phyloP scores from a whole-genome alignment of 306 rosid species.

The Urtica urens region DNA sequence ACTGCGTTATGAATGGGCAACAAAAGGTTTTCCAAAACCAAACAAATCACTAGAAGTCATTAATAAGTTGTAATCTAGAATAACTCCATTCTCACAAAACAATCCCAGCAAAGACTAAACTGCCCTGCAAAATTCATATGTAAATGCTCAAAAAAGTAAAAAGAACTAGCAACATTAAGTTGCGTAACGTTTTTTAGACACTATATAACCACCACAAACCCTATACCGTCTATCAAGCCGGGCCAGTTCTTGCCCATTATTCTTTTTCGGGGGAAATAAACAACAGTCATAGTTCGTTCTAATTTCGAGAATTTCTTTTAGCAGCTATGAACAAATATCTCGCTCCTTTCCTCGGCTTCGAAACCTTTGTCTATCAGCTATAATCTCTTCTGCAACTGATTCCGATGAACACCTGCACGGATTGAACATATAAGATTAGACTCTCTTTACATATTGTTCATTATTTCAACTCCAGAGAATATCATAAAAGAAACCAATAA shows the following conservation, averaged over 20 bases:
- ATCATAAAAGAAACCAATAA: too few species aligned
- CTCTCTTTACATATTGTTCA: too few species aligned
- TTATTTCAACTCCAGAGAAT: too few species aligned
- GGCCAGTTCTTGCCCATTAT: conserved; percentile 33
- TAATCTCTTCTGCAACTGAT: conserved; percentile 12
- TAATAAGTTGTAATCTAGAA: conserved; percentile 8
- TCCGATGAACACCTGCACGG: conserved; percentile 32
- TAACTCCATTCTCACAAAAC: conserved; percentile 15
- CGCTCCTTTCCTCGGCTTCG: conserved; percentile 25
- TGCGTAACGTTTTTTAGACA: conserved; percentile 23
- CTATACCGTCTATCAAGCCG: conserved; percentile 16
- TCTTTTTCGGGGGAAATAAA: conserved; percentile 16
- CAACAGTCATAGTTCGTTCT: conserved; percentile 13
- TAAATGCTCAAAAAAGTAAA: conserved; percentile 15
- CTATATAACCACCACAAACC: conserved; percentile 25
- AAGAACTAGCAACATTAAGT: conserved; percentile 23
- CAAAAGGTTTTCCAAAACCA: neutral
- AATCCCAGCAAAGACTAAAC: conserved; percentile 4
- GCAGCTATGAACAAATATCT: conserved; percentile 14
- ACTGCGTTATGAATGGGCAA: neutral
- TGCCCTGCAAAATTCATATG: conserved; percentile 25
- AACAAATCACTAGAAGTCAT: too few species aligned
- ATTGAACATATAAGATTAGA: conserved; percentile 12
- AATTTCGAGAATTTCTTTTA: conserved; percentile 21
- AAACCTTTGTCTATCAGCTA: conserved; percentile 15